These are phyloP conservation scores for Gastrolobium bilobum DNA, from an alignment of 306 rosid species.

Conservation along the genomic window DNA sequence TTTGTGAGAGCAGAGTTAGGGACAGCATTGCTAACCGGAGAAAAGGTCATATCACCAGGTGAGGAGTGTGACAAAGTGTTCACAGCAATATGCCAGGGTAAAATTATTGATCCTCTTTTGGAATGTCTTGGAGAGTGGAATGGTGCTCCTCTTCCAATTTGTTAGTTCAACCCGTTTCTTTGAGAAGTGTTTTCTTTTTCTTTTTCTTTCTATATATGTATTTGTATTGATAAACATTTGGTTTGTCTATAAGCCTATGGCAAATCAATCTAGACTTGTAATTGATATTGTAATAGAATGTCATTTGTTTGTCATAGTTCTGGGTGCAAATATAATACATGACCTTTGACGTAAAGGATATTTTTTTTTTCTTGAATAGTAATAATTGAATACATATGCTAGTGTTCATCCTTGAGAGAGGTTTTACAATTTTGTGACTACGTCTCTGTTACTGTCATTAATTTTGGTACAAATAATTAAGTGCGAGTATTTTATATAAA, in stretches of 20 bases:
- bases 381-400: too few species aligned
- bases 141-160: slow-evolving; percentile 87
- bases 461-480: neutral
- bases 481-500: neutral
- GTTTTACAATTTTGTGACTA: slow-evolving; percentile 13
- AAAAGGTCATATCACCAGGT: slow-evolving; percentile 74
- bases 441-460: neutral
- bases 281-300: slow-evolving; percentile 43
- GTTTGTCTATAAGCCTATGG: slow-evolving; percentile 46
- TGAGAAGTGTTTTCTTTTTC: slow-evolving; percentile 33
- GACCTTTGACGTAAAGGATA: slow-evolving; percentile 37
- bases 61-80: slow-evolving; percentile 86
- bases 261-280: slow-evolving; percentile 43
- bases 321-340: slow-evolving; percentile 36
- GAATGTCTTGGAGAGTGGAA: slow-evolving; percentile 85
- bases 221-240: slow-evolving; percentile 37
- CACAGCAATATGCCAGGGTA: slow-evolving; percentile 82
- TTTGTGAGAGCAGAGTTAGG: slow-evolving; percentile 83
- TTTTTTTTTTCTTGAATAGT: slow-evolving; percentile 22
- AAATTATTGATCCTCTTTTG: slow-evolving; percentile 80
- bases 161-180: slow-evolving; percentile 42
- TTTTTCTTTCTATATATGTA: neutral
- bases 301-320: slow-evolving; percentile 41
- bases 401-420: neutral
- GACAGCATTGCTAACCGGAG: slow-evolving; percentile 69